Evolutionary conservation across 2,329 filamentous ascomycete genomes (phyloP), one percentile per base, ranked within the genome.

Genomic region (Elsinoe perseae): DNA sequence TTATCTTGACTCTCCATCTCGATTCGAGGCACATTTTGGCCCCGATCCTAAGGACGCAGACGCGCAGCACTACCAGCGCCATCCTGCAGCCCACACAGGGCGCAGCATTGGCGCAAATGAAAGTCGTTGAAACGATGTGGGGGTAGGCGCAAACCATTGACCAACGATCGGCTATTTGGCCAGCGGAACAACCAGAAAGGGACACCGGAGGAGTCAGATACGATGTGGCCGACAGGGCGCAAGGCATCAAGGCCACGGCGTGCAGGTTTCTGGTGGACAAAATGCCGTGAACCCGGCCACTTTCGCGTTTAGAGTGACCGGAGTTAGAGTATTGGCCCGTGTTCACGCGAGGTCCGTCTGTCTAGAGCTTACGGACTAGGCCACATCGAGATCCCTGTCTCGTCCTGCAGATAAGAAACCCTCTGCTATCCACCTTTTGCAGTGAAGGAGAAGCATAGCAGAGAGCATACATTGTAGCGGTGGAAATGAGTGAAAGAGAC

Each of bases 61-160:
- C n/a, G n/a, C n/a, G n/a, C n/a, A n/a, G n/a, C n/a, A 16, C 36
- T 8, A 18, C 36, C 16, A 18, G n/a, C 40, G 40, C 18, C 40
- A 14, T 14, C 5, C 32, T 36, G 32, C 32, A 36, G 32, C 32
- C 32, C 32, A 36, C 32, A 14, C 32, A 36, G 18, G 21, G 20
- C 40, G 40, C 40, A 44, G 40, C 40, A 44, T 44, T 44, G 40
- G 32, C 28, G n/a, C 32, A 36, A 36, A 36, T 36, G 32, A 36
- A 36, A 36, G 40, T 44, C 21, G 40, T 44, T 44, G 40, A 25
- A 44, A 44, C 40, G 40, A 44, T 23, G 40, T 44, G 40, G 40
- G 40, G 40, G 14, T 10, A 12, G 40, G 40, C 40, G 40, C 40
- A 44, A 44, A 44, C 40, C 40, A 44, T 44, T 44, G 40, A 21